phyloP scores from a whole-genome alignment of 1,284 basidiomycete species.

The Austroboletus novae-zelandiae region DNA sequence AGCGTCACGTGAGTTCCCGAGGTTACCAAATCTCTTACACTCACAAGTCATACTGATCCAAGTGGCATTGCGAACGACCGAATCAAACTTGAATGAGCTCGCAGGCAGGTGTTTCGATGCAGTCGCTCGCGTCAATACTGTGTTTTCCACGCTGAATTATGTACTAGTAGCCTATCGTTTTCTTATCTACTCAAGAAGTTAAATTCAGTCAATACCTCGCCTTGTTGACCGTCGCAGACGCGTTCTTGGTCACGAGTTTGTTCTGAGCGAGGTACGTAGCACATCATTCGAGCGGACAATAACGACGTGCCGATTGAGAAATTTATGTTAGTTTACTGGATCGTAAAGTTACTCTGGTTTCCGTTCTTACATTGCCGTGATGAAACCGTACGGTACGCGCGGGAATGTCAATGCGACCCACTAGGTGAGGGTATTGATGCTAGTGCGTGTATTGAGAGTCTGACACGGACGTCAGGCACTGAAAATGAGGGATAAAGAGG shows the following conservation, averaged over 20 bases:
- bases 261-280: no score
- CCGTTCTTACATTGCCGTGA: slow-evolving; percentile 77
- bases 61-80: slow-evolving; percentile 81
- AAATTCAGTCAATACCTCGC: no score
- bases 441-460: not conserved
- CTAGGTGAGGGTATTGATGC: slow-evolving; percentile 36
- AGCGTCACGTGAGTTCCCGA: no score
- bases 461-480: slow-evolving; percentile 47
- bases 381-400: slow-evolving; percentile 81
- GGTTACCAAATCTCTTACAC: not conserved
- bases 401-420: no score
- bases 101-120: slow-evolving; percentile 75
- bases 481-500: slow-evolving; percentile 76
- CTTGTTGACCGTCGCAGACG: slow-evolving; percentile 73
- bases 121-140: slow-evolving; percentile 82
- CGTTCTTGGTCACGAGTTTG: no score
- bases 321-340: no score
- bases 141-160: slow-evolving; percentile 79
- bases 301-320: no score
- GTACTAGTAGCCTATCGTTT: slow-evolving; percentile 87
- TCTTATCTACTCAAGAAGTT: slow-evolving; percentile 84
- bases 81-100: slow-evolving; percentile 71
- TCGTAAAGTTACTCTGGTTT: slow-evolving; percentile 85
- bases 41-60: slow-evolving; percentile 76
- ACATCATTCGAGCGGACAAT: no score